Evolutionary conservation across 768 basidiomycete species (phyloP).

Genomic region (Mycena rosella): DNA sequence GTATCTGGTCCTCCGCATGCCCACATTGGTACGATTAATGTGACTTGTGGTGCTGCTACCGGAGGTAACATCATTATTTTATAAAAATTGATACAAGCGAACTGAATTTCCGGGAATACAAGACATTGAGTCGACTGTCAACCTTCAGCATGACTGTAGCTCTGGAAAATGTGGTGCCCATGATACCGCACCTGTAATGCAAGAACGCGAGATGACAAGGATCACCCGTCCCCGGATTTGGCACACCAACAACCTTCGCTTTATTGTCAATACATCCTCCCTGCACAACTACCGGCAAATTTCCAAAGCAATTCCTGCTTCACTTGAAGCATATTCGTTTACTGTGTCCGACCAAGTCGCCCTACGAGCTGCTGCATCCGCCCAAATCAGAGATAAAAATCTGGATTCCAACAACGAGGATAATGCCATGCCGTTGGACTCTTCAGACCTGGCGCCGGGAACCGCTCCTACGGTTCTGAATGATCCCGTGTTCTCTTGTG

Average conservation of each 20-base stretch:
- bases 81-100: neutral
- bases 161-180: slow-evolving; percentile 12
- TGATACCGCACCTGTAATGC: neutral
- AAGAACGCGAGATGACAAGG: slow-evolving; percentile 28
- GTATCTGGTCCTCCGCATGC: neutral
- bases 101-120: neutral
- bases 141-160: slow-evolving; percentile 37
- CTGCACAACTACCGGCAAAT: slow-evolving; percentile 37
- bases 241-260: slow-evolving; percentile 23
- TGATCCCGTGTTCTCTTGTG: too few relatives aligned
- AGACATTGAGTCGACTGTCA: slow-evolving; percentile 33
- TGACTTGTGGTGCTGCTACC: neutral
- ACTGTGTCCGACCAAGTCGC: neutral
- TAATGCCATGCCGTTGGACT: too few relatives aligned
- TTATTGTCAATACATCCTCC: slow-evolving; percentile 35
- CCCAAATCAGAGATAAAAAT: slow-evolving; percentile 4
- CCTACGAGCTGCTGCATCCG: slow-evolving; percentile 1
- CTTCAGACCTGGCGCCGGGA: too few relatives aligned
- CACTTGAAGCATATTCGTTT: neutral
- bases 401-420: too few relatives aligned
- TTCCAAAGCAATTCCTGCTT: neutral
- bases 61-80: neutral
- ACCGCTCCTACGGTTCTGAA: too few relatives aligned
- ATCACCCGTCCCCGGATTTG: neutral
- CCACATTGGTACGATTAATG: neutral